phyloP scores from a whole-genome alignment of 2,329 filamentous ascomycete species.

The Cladosporium sp. region DNA sequence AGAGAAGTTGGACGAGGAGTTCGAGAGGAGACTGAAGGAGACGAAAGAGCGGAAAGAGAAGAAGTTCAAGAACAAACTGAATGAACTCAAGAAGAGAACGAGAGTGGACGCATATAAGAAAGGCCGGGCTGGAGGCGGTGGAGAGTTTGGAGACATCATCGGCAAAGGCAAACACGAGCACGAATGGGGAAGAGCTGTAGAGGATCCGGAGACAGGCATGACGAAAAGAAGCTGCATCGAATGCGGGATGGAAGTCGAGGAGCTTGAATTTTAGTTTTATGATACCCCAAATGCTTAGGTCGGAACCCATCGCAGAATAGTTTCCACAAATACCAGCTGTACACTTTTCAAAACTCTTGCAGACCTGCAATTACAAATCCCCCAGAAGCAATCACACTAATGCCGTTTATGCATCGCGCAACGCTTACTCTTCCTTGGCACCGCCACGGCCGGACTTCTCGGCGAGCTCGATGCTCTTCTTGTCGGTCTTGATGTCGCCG shows the following conservation, averaged over 20 bases:
- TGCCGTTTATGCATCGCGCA: not conserved
- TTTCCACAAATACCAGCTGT: not conserved
- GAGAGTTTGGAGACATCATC: constrained; percentile 75
- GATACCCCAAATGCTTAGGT: constrained; percentile 24
- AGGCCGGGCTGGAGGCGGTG: constrained; percentile 58
- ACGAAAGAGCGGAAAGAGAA: constrained; percentile 85
- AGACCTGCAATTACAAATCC: not conserved
- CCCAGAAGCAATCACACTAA: not conserved
- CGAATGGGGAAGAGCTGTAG: constrained; percentile 70
- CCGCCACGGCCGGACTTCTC: constrained; percentile 54
- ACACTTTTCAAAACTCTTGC: not conserved
- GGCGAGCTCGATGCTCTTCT: constrained; percentile 58
- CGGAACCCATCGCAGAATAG: not conserved
- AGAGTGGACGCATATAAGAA: constrained; percentile 85
- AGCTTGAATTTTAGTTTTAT: constrained; percentile 59
- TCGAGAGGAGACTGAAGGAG: constrained; percentile 73
- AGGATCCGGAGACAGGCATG: constrained; percentile 67
- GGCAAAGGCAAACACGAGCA: constrained; percentile 76
- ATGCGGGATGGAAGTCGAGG: constrained; percentile 69
- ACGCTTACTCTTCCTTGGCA: constrained; percentile 54
- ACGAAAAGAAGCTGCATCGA: constrained; percentile 73
- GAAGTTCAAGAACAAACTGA: constrained; percentile 86
- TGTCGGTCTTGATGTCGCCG: constrained; percentile 79
- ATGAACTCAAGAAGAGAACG: constrained; percentile 90
- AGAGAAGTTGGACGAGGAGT: constrained; percentile 85